A percentile compares a stretch with the other conserved stretches of the same genome.
Conservation (phyloP, 768 basidiomycete species). For the Auriscalpium microsporum region DNA sequence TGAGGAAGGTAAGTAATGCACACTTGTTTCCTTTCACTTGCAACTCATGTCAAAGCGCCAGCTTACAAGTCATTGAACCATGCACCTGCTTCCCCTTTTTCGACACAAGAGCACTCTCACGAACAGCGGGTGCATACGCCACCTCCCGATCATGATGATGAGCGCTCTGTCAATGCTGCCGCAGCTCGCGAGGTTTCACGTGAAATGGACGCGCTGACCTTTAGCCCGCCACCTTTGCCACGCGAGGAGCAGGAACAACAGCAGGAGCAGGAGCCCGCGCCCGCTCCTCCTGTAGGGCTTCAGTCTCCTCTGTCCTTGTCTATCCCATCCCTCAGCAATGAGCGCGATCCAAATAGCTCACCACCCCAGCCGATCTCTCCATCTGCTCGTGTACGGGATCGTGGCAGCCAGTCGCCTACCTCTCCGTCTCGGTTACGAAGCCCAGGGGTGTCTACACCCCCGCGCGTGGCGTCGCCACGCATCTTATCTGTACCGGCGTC, state of each 20-base stretch:
- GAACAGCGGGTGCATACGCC: slow-evolving; percentile 5
- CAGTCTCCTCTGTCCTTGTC: slow-evolving; percentile 24
- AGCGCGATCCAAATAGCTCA: slow-evolving; percentile 18
- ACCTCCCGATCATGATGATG: slow-evolving; percentile 31
- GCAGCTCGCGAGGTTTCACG: slow-evolving; percentile 60
- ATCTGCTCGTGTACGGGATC: slow-evolving; percentile 3
- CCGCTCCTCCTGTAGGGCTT: slow-evolving; percentile 21
- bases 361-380: slow-evolving; percentile 19
- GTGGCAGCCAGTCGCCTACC: slow-evolving; percentile 2
- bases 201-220: slow-evolving; percentile 52
- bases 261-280: slow-evolving; percentile 6
- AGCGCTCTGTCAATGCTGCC: slow-evolving; percentile 51
- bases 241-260: no score
- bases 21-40: not conserved
- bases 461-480: not conserved
- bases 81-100: slow-evolving; percentile 5
- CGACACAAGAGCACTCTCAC: not conserved
- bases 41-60: not conserved
- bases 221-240: slow-evolving; percentile 21
- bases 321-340: slow-evolving; percentile 18
- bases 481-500: not conserved
- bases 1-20: not conserved
- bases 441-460: not conserved
- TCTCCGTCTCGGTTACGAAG: not conserved
- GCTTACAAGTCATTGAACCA: not conserved